Conservation (phyloP, 495 filamentous ascomycete species). For the Penicillium mononematosum region DNA sequence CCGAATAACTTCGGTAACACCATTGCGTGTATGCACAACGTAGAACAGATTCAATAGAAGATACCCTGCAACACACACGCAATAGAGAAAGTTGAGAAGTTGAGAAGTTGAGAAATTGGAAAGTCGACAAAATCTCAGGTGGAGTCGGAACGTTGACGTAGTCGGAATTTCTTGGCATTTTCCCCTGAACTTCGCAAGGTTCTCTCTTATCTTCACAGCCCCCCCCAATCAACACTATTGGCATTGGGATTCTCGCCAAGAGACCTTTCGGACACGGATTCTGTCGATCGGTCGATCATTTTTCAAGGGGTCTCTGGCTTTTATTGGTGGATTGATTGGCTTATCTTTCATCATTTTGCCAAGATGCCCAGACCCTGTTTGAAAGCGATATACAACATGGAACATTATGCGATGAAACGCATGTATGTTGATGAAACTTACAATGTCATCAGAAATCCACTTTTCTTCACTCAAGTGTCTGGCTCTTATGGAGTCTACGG, state of each 20-base stretch:
- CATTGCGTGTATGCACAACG: slow-evolving; percentile 7
- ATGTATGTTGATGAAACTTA: neutral
- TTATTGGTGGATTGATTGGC: slow-evolving; percentile 6
- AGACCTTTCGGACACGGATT: slow-evolving; percentile 1
- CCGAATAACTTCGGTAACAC: slow-evolving; percentile 1
- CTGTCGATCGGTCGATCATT: slow-evolving; percentile 15
- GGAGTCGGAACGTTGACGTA: neutral
- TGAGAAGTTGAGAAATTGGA: neutral
- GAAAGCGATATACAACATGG: neutral
- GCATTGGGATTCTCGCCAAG: slow-evolving; percentile 17
- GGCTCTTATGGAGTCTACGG: neutral
- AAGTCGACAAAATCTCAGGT: neutral
- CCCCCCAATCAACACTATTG: slow-evolving; percentile 22
- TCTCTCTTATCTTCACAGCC: slow-evolving; percentile 25
- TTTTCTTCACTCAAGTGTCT: too few species aligned
- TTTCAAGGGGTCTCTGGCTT: slow-evolving; percentile 16
- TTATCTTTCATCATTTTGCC: slow-evolving; percentile 9
- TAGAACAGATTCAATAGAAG: neutral
- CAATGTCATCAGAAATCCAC: neutral
- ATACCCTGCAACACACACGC: neutral
- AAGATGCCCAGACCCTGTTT: slow-evolving; percentile 16
- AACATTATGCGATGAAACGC: too few species aligned
- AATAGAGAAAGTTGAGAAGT: neutral
- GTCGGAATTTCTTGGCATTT: slow-evolving; percentile 1
- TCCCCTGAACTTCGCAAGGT: slow-evolving; percentile 17